phyloP scores from a whole-genome alignment of 1,284 basidiomycete species.

The Boletus mariae region DNA sequence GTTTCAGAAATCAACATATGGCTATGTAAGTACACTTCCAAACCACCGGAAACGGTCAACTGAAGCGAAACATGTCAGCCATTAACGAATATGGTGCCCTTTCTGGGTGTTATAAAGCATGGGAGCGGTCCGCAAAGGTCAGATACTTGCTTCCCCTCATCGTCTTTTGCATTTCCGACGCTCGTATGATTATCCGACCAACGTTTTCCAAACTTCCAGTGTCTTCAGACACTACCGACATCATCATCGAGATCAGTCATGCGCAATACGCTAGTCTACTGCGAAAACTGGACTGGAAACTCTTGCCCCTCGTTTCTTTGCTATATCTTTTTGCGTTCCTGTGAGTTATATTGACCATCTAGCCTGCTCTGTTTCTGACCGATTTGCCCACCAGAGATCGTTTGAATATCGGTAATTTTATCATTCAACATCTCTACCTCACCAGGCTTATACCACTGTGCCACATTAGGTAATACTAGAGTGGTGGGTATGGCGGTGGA shows the following conservation, averaged over 20 bases:
- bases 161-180: neutral
- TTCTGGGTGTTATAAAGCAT: neutral
- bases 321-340: conserved; percentile 57
- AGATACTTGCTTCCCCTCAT: neutral
- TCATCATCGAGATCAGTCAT: conserved; percentile 19
- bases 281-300: conserved; percentile 47
- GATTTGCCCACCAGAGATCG: conserved; percentile 32
- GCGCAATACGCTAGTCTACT: conserved; percentile 36
- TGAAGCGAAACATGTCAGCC: neutral
- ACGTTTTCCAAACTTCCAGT: neutral
- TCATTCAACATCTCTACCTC: neutral
- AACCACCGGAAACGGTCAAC: neutral
- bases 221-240: neutral
- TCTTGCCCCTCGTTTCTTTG: conserved; percentile 49
- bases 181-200: neutral
- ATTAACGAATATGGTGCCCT: neutral
- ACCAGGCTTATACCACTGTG: neutral
- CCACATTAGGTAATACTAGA: conserved; percentile 28
- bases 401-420: conserved; percentile 30
- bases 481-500: conserved; percentile 42
- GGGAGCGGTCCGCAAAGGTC: neutral
- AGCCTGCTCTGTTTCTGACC: neutral
- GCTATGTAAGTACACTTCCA: neutral
- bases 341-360: conserved; percentile 33
- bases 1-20: neutral